Conservation (phyloP, 345 rosid species). For the Salix exigua region DNA sequence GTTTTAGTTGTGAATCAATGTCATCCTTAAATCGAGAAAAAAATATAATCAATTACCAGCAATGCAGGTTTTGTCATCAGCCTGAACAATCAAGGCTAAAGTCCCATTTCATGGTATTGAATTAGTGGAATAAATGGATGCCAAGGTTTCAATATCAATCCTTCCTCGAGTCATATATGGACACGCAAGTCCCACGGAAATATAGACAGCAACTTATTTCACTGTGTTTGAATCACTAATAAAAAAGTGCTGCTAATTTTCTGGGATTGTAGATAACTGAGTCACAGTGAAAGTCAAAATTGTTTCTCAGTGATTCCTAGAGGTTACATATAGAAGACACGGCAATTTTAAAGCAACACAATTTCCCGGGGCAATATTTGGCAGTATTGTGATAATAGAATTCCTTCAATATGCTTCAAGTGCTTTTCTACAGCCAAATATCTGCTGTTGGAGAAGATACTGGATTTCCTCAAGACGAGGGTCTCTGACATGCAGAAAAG, state of each 20-base stretch:
- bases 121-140: not conserved
- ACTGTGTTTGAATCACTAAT: not conserved
- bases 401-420: not conserved
- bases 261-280: not conserved
- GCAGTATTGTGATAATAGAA: not conserved
- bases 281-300: not conserved
- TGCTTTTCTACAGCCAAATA: not conserved
- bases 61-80: not conserved
- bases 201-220: not conserved
- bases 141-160: not conserved
- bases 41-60: not conserved
- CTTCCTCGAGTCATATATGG: not conserved
- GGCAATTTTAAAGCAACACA: not conserved
- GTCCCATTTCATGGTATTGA: not conserved
- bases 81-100: not conserved
- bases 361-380: not conserved
- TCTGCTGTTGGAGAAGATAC: not conserved
- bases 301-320: not conserved
- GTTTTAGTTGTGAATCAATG: not conserved
- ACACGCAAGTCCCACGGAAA: not conserved
- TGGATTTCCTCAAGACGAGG: constrained; percentile 48
- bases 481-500: constrained; percentile 79
- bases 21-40: not conserved
- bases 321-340: not conserved
- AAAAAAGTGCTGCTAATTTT: not conserved